These are phyloP conservation scores for Funneliformis caledonium DNA, from an alignment of 371 early-diverging fungal genomes.

Conservation along the genomic window DNA sequence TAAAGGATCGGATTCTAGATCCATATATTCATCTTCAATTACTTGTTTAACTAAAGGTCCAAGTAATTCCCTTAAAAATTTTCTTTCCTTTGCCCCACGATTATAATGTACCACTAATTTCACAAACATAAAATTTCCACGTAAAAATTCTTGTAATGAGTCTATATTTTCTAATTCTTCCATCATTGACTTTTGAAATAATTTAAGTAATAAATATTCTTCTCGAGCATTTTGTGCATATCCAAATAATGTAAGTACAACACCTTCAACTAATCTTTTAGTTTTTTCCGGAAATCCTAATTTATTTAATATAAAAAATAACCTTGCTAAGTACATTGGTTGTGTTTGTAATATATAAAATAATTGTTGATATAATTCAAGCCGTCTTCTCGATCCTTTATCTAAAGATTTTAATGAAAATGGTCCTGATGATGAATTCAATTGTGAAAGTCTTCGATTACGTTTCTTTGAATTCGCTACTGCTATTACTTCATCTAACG, in stretches of 20 bases:
- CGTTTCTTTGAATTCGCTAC: constrained; percentile 55
- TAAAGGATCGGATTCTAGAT: constrained; percentile 88
- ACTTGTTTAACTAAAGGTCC: constrained; percentile 81
- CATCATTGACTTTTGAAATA: constrained; percentile 89
- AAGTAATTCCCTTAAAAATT: constrained; percentile 86
- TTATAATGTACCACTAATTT: constrained; percentile 92
- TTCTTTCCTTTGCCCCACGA: constrained; percentile 93
- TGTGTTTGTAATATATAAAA: constrained; percentile 97
- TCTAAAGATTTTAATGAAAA: constrained; percentile 75
- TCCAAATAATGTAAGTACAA: constrained; percentile 93
- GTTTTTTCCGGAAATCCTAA: constrained; percentile 59
- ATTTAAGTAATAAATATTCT: constrained; percentile 94
- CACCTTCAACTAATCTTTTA: constrained; percentile 85
- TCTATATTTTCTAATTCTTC: constrained; percentile 85
- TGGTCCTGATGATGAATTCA: constrained; percentile 35
- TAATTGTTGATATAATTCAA: constrained; percentile 88
- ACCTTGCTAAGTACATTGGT: constrained; percentile 85
- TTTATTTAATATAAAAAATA: constrained; percentile 83
- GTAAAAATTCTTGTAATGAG: constrained; percentile 88
- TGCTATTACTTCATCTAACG: constrained; percentile 87
- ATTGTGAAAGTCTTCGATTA: constrained; percentile 45
- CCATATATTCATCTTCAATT: constrained; percentile 74
- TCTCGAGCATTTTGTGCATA: constrained; percentile 96
- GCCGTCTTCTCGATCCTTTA: constrained; percentile 76
- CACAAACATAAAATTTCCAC: constrained; percentile 94